A percentile compares a stretch with the other conserved stretches of the same genome.
phyloP scores from a whole-genome alignment of 2,329 filamentous ascomycete species.

The Ceratocystis ficicola region DNA sequence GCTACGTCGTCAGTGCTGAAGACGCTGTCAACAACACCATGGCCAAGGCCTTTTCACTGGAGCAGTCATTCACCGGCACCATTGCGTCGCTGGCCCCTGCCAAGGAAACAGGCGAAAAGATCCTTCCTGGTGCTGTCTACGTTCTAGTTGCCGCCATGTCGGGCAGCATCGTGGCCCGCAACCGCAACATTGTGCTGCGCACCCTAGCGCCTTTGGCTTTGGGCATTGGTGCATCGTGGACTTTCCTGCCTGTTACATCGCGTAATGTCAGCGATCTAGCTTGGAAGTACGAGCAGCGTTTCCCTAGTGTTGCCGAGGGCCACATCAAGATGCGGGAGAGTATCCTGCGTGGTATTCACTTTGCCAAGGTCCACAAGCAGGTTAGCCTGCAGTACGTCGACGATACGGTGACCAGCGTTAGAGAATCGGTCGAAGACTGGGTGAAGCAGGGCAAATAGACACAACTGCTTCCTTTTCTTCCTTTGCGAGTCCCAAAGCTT shows the following conservation, averaged over 20 bases:
- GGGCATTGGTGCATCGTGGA: constrained; percentile 71
- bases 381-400: constrained; percentile 62
- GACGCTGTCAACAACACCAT: constrained; percentile 72
- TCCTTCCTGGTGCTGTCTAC: constrained; percentile 84
- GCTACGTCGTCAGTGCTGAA: constrained; percentile 61
- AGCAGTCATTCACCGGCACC: constrained; percentile 81
- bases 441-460: constrained; percentile 75
- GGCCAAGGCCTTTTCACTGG: constrained; percentile 68
- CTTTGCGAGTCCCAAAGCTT: background rate
- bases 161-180: constrained; percentile 78
- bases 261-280: constrained; percentile 72
- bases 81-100: constrained; percentile 78
- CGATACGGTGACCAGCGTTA: constrained; percentile 63
- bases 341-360: constrained; percentile 56
- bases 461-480: too few relatives aligned
- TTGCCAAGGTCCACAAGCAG: constrained; percentile 61
- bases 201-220: constrained; percentile 64
- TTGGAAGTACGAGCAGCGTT: constrained; percentile 87
- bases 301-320: constrained; percentile 69
- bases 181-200: constrained; percentile 73
- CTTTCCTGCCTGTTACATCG: constrained; percentile 79
- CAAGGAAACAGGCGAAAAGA: constrained; percentile 70
- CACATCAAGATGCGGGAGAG: constrained; percentile 62
- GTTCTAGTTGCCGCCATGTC: constrained; percentile 92
- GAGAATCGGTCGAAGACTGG: constrained; percentile 74